phyloP scores from a whole-genome alignment of 78 protist species.

The Emiliania huxleyi region DNA sequence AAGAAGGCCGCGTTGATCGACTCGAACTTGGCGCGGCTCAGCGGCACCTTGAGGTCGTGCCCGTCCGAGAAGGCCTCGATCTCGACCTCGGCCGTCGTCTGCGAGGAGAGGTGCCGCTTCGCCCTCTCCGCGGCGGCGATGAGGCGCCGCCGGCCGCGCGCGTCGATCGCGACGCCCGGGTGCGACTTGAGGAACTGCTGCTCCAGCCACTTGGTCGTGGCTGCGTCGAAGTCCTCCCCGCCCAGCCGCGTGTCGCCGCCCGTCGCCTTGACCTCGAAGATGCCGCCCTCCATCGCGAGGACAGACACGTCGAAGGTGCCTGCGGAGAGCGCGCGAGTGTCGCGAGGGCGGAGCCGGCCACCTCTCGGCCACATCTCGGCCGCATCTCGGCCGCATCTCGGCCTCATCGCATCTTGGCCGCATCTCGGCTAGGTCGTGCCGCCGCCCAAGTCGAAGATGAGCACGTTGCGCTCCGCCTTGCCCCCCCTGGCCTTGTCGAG shows the following conservation, averaged over 20 bases:
- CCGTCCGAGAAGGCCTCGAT: conserved; percentile 92
- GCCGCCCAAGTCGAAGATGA: conserved; percentile 96
- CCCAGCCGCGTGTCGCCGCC: conserved; percentile 99
- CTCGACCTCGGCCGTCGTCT: conserved; percentile 74
- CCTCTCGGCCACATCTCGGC: too few relatives aligned
- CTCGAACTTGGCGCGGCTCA: conserved; percentile 86
- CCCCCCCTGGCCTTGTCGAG: conserved; percentile 42
- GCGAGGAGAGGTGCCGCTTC: conserved; percentile 93
- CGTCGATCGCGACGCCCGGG: conserved; percentile 67
- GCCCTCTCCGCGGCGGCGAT: conserved; percentile 98
- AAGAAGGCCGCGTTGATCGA: conserved; percentile 83
- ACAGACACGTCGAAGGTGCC: conserved; percentile 99
- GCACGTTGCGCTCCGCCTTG: conserved; percentile 47
- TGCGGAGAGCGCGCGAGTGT: too few relatives aligned
- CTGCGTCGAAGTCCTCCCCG: conserved; percentile 98
- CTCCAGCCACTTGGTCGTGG: conserved; percentile 66
- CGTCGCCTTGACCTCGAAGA: conserved; percentile 95
- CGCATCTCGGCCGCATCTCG: too few relatives aligned
- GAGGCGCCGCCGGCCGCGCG: conserved; percentile 92
- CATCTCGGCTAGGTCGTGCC: too few relatives aligned
- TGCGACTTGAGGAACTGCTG: conserved; percentile 80
- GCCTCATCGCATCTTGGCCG: too few relatives aligned
- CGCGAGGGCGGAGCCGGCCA: too few relatives aligned
- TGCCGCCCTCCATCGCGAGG: conserved; percentile 93
- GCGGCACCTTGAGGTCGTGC: conserved; percentile 75